Evolutionary conservation across 345 rosid species (phyloP), one percentile per base, ranked within the genome.

Genomic region (Euphorbia lathyris): DNA sequence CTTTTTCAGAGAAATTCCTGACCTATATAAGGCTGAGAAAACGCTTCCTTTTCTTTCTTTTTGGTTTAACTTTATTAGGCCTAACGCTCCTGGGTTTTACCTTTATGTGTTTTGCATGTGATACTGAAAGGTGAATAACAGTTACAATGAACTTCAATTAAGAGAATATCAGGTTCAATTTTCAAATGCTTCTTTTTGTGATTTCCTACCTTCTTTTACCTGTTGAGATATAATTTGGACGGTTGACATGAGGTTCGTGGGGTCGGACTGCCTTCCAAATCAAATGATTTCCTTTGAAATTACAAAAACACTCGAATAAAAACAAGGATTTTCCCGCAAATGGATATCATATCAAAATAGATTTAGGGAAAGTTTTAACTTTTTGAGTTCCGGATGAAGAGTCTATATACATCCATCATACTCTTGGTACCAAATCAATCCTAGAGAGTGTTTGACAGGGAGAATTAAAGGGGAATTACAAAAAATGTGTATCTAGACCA

Each of bases 161-260:
- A 14, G 17, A 43, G 14, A 52, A 3, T 14, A 0, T 5, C 30
- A n/a, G 51, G 72, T 53, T 10, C 12, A 22, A 26, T 48, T 30
- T 53, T 71, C 70, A 40, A 30, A 30, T 9, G 34, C 73, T 23
- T 56, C 48, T 58, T 25, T 69, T 70, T 26, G 52, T 63, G 13
- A 48, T 5, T n/a, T 53, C 52, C 1, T 9, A 1, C 22, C 61
- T 62, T 55, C 25, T 25, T 22, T 30, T 25, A 27, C 30, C 14
- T 34, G 68, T 62, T 67, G 67, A 69, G 68, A 71, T 71, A 69
- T 75, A 23, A 52, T 78, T 69, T 58, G 74, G 20, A 60, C 23
- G 61, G 71, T 59, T 69, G 65, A 75, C 68, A 27, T 30, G 63
- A 6, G 72, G 67, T 68, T 60, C 59, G 78, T 74, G 78, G 76